These are phyloP conservation scores for Globisporangium mamillatum DNA, from an alignment of 352 stramenopile species.

Conservation along the genomic window DNA sequence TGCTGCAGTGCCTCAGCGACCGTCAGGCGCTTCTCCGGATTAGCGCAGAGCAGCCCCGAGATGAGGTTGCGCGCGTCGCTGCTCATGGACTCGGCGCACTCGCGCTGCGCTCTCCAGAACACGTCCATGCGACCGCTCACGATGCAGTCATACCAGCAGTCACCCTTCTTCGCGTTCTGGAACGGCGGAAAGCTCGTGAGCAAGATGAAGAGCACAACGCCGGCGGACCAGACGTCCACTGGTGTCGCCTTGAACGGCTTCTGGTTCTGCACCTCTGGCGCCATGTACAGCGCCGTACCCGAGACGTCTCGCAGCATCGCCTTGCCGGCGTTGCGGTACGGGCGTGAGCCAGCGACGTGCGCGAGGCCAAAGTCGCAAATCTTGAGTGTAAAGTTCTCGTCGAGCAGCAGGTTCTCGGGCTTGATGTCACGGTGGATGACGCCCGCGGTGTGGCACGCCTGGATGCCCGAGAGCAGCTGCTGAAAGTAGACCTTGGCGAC, in stretches of 20 bases:
- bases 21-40: conserved; percentile 61
- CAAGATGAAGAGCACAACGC: conserved; percentile 91
- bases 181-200: conserved; percentile 88
- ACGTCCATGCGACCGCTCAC: conserved; percentile 40
- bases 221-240: conserved; percentile 87
- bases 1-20: conserved; percentile 54
- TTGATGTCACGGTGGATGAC: conserved; percentile 83
- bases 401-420: conserved; percentile 80
- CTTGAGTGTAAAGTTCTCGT: conserved; percentile 80
- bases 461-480: conserved; percentile 68
- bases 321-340: conserved; percentile 28
- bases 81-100: conserved; percentile 37
- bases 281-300: conserved; percentile 87
- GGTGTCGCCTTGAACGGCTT: conserved; percentile 67
- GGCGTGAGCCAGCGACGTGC: conserved; percentile 42
- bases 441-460: conserved; percentile 66
- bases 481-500: conserved; percentile 69
- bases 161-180: conserved; percentile 58
- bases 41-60: conserved; percentile 51
- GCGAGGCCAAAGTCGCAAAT: conserved; percentile 93
- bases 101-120: conserved; percentile 58
- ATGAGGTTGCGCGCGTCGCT: conserved; percentile 70
- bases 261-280: conserved; percentile 68
- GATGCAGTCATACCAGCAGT: conserved; percentile 78
- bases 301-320: conserved; percentile 50